Evolutionary conservation across 106 monocot species (phyloP), one percentile per base, ranked within the genome.

Genomic region (Narthecium ossifragum): DNA sequence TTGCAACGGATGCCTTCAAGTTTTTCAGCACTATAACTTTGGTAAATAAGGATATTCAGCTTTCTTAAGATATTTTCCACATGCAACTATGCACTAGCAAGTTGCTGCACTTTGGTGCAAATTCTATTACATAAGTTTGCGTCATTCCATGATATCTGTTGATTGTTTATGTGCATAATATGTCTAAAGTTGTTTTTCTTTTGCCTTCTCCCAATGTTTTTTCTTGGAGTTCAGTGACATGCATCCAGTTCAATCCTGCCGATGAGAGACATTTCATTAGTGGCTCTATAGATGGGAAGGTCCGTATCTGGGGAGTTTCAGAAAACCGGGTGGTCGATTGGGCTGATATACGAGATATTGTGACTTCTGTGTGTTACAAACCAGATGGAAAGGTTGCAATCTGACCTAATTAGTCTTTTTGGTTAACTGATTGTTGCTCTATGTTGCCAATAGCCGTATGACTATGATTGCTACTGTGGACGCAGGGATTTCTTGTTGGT

Each of bases 261-360:
- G 78, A 88, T 64, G 82, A 88, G 25, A 66, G 48, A 23, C 72
- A 76, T 69, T 93, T 93, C 65, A 82, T 93, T 53, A 93, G 75
- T 55, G 93, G 93, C 26, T 93, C 85, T 1, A 74, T 93, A 60
- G 93, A 93, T 69, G 93, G 93, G 17, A 93, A 88, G 68, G 77
- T 88, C 66, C 88, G 93, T 30, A 63, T 93, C 15, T 93, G 93
- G 93, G 62, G 60, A 47, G 52, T 80, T 43, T 40, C 60, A 26
- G 82, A 76, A 15, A 70, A 70, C 41, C 71, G 69, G 31, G 93
- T 93, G 31, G 70, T 80, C 62, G 78, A 88, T 48, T 93, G 93
- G 93, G 71, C 54, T 66, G 93, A 93, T 33, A 50, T 73, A 17
- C 69, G 77, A 26, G 82, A 88, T 74, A 82, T 88, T 57, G 74